Percentiles rank a stretch among this genome's conserved stretches.
These are phyloP conservation scores for Yarrowia sp. DNA, from an alignment of 805 yeast species.

Conservation along the genomic window DNA sequence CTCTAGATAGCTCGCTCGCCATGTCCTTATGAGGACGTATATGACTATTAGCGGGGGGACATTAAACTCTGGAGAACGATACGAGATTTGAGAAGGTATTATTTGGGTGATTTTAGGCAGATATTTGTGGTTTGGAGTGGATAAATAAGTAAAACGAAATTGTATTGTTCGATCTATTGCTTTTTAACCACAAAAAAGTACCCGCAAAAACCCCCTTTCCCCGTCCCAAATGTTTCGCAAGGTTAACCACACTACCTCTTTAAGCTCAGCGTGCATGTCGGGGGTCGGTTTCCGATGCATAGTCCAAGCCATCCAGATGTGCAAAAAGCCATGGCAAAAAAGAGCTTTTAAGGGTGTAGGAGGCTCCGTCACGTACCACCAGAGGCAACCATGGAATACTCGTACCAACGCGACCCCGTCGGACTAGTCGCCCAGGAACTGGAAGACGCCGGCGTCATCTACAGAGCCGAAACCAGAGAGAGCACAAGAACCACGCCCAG, in stretches of 20 bases:
- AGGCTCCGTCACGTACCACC: no score
- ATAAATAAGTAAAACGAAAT: no score
- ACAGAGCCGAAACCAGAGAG: not conserved
- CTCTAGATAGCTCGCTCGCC: no score
- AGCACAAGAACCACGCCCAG: not conserved
- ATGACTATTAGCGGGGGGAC: not conserved
- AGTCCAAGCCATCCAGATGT: conserved; percentile 4
- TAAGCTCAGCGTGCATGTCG: not conserved
- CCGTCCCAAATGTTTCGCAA: no score
- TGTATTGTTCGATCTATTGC: no score
- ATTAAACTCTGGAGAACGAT: not conserved
- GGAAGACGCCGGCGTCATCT: conserved; percentile 18
- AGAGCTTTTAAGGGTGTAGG: not conserved
- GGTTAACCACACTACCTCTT: no score
- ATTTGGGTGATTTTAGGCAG: no score
- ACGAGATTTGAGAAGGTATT: no score
- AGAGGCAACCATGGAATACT: conserved; percentile 7
- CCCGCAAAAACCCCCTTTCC: not conserved
- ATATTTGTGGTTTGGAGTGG: no score
- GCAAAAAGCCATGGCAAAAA: not conserved
- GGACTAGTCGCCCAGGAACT: conserved; percentile 16
- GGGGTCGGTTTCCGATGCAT: conserved; percentile 16
- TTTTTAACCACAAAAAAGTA: no score
- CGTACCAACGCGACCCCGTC: conserved; percentile 22
- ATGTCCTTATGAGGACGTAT: not conserved